These are phyloP conservation scores for Hortiboletus campestris DNA, from an alignment of 768 basidiomycete genomes.

Conservation along the genomic window DNA sequence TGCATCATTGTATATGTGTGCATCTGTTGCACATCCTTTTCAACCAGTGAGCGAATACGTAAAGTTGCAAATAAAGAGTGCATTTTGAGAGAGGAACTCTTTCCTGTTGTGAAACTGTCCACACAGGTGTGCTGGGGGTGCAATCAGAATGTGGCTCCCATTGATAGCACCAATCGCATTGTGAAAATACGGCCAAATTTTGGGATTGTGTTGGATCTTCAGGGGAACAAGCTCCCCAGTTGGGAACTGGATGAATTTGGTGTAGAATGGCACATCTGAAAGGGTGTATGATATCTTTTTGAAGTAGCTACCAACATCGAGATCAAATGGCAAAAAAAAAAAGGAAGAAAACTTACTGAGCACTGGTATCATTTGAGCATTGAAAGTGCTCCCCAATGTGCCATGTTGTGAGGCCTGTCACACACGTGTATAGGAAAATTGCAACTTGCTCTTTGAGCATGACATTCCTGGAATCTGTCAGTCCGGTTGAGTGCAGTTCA, in stretches of 20 bases:
- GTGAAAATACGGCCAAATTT: background rate
- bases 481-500: too few species aligned
- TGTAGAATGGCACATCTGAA: background rate
- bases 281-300: too few species aligned
- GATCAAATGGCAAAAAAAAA: too few species aligned
- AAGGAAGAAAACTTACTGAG: background rate
- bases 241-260: background rate
- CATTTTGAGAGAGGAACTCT: background rate
- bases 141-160: too few species aligned
- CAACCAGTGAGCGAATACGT: background rate
- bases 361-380: background rate
- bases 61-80: background rate
- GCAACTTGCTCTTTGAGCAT: too few species aligned
- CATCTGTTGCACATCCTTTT: background rate
- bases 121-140: too few species aligned
- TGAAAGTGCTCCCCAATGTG: background rate
- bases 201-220: background rate
- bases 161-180: background rate
- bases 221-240: background rate
- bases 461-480: too few species aligned
- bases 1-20: too few species aligned
- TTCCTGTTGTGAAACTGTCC: background rate
- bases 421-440: too few species aligned
- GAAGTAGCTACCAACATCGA: too few species aligned
- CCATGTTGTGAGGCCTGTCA: background rate